Evolutionary conservation across 2,329 filamentous ascomycete genomes (phyloP).

Genomic region (Colletotrichum sp.): DNA sequence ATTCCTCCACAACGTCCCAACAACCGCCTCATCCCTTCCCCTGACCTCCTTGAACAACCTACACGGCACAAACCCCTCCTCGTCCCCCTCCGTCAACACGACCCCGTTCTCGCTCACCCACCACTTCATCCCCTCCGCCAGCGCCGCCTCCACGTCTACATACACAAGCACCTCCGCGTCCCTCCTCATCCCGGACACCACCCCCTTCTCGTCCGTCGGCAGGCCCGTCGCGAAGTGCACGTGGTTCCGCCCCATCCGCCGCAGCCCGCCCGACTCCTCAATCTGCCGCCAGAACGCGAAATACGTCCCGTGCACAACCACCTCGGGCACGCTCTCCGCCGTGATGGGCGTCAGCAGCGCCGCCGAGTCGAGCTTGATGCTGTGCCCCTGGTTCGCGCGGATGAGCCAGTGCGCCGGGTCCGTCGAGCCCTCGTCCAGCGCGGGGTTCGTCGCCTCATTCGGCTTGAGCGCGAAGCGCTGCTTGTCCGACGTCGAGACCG

Average conservation of each 20-base stretch:
- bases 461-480: conserved; percentile 85
- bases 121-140: conserved; percentile 68
- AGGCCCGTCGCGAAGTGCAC: conserved; percentile 87
- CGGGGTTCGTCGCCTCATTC: conserved; percentile 36
- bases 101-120: conserved; percentile 83
- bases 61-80: conserved; percentile 65
- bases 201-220: conserved; percentile 52
- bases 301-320: conserved; percentile 88
- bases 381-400: conserved; percentile 95
- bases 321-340: conserved; percentile 64
- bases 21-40: conserved; percentile 51
- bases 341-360: conserved; percentile 74
- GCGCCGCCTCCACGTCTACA: conserved; percentile 71
- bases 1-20: conserved; percentile 72
- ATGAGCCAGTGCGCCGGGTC: conserved; percentile 79
- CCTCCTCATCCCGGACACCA: conserved; percentile 81
- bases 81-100: conserved; percentile 66
- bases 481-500: conserved; percentile 82
- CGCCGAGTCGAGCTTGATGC: conserved; percentile 75
- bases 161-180: conserved; percentile 81
- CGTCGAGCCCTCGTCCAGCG: conserved; percentile 31
- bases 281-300: conserved; percentile 81
- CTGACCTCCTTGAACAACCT: conserved; percentile 76
- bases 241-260: conserved; percentile 83
- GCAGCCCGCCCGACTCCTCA: conserved; percentile 75